Evolutionary conservation across 768 basidiomycete species (phyloP), one percentile per base, ranked within the genome.

Genomic region (Tulasnella sp.): DNA sequence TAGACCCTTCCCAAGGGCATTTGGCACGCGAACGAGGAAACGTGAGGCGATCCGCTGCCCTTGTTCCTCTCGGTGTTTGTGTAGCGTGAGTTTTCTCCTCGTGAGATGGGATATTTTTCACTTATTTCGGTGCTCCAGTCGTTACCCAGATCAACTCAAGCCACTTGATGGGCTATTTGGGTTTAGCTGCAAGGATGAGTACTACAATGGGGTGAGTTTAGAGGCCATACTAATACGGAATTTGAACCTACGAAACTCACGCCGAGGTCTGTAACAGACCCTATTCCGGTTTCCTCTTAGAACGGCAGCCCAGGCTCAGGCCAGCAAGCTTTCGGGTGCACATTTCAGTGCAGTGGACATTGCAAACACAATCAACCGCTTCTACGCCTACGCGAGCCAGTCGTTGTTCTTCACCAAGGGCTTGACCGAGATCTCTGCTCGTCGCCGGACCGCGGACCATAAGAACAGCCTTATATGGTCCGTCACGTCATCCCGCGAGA

Each of bases 241-340:
- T 62, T 38, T 10, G 2, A 27, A 58, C 68, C 18, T 2, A 36
- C 21, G 52, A 19, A 18, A 18, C 31, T 9, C 12, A 56, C 21
- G 62, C 46, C 21, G 79, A 79, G 82, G 36, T 80, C 34, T 31
- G 56, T n/a, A 3, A 14, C 72, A 88, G 88, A 88, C 88, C 31
- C 76, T 89, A n/a, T 89, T 89, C 81, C 83, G 87, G 8, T 84
- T 89, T 39, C 88, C 89, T 34, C 83, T 89, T 27, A 84, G 88
- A 39, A 84, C 82, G 7, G 10, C 76, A 19, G 62, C 79, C 0
- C 86, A 86, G 34, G 48, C 78, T 12, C 19, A 8, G 14, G 76
- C 87, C 12, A 76, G 83, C 21, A 84, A 84, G 7, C 71, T 80
- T 9, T 77, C 58, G 14, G 31, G 16, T 0, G 34, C 31, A 21